These are phyloP conservation scores for Tetrapisispora taiwanensis DNA, from an alignment of 805 yeast species.

Conservation along the genomic window DNA sequence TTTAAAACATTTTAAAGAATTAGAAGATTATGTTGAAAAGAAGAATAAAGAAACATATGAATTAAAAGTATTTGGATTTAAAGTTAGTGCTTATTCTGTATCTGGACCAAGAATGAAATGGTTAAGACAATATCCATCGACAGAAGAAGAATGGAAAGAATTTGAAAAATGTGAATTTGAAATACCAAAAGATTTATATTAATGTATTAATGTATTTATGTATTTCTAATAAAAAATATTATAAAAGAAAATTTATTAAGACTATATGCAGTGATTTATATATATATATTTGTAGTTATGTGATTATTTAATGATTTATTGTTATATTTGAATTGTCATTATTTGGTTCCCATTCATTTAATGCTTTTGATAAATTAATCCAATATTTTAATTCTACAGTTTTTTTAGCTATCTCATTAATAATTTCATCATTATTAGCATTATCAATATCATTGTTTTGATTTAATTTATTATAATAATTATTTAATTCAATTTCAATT, in stretches of 20 bases:
- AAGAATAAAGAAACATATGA: constrained; percentile 47
- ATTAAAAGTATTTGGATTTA: constrained; percentile 80
- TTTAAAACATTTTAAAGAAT: constrained; percentile 83
- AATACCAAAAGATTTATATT: constrained; percentile 32
- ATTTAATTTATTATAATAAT: constrained; percentile 31
- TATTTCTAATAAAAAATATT: not conserved
- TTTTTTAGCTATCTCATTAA: constrained; percentile 50
- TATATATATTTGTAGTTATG: not conserved
- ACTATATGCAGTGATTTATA: not conserved
- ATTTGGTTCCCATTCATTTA: constrained; percentile 67
- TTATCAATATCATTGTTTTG: not conserved
- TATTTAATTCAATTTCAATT: constrained; percentile 37
- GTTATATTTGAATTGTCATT: constrained; percentile 48
- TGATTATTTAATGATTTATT: constrained; percentile 1
- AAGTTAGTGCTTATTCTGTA: constrained; percentile 58
- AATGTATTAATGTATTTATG: too few species aligned
- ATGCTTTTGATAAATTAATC: constrained; percentile 63
- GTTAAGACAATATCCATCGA: constrained; percentile 71
- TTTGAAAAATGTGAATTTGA: constrained; percentile 54
- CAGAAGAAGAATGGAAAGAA: constrained; percentile 52
- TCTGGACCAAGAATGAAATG: constrained; percentile 95
- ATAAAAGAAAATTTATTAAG: too few species aligned
- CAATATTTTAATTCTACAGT: constrained; percentile 75
- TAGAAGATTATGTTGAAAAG: constrained; percentile 62
- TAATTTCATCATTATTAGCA: constrained; percentile 28